A percentile compares a stretch with the other conserved stretches of the same genome.
phyloP scores from a whole-genome alignment of 2,329 filamentous ascomycete species.

The Xenoacremonium recifei region DNA sequence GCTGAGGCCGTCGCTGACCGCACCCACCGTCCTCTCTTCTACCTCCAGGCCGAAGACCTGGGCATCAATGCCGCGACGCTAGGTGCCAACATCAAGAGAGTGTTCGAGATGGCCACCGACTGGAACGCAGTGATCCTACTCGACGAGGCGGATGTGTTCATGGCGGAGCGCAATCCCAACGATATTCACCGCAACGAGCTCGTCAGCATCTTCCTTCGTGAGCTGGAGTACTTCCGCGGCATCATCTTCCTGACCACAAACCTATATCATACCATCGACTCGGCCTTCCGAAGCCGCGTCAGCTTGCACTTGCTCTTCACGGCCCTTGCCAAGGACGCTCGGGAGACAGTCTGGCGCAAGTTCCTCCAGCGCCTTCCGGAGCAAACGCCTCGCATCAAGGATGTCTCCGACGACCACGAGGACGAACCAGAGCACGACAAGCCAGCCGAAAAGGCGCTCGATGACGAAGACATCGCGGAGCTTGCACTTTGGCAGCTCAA shows the following conservation, averaged over 20 bases:
- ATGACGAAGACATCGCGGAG: slow-evolving; percentile 36
- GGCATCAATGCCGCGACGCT: slow-evolving; percentile 42
- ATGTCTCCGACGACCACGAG: slow-evolving; percentile 1
- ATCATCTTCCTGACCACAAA: slow-evolving; percentile 47
- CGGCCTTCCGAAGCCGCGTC: slow-evolving; percentile 45
- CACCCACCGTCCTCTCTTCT: slow-evolving; percentile 43
- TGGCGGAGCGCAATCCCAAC: slow-evolving; percentile 43
- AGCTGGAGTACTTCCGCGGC: slow-evolving; percentile 45
- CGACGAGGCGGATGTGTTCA: slow-evolving; percentile 54
- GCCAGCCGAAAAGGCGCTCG: slow-evolving; percentile 14
- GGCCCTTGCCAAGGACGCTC: slow-evolving; percentile 35
- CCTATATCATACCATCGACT: slow-evolving; percentile 40
- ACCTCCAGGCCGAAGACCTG: slow-evolving; percentile 46
- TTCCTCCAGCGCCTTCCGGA: slow-evolving; percentile 39
- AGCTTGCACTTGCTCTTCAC: slow-evolving; percentile 47
- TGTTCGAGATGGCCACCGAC: slow-evolving; percentile 46
- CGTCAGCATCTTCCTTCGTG: slow-evolving; percentile 45
- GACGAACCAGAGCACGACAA: slow-evolving; percentile 1
- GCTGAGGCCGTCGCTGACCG: slow-evolving; percentile 43
- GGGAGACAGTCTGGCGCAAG: slow-evolving; percentile 44
- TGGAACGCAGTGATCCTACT: slow-evolving; percentile 53
- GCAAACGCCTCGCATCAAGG: slow-evolving; percentile 2
- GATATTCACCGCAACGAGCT: slow-evolving; percentile 49
- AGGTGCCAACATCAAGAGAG: slow-evolving; percentile 45
- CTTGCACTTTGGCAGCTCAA: slow-evolving; percentile 42